Evolutionary conservation across 768 basidiomycete genomes (phyloP).

Genomic region (Pleurotus giganteus): DNA sequence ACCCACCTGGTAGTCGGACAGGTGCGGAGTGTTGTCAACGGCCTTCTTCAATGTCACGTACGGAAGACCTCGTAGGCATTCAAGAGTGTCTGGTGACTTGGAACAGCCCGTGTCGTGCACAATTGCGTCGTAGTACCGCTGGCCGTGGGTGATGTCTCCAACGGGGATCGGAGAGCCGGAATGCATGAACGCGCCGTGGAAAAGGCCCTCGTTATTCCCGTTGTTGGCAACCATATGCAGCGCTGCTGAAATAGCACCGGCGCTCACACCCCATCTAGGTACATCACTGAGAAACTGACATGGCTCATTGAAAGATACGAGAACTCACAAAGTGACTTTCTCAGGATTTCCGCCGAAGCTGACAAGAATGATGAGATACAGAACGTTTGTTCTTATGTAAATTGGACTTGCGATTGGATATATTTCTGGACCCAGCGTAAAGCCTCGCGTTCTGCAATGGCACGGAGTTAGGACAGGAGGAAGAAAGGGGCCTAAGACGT

Average conservation of each 20-base stretch:
- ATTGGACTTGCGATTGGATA: slow-evolving; percentile 32
- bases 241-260: slow-evolving; percentile 49
- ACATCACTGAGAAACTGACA: not conserved
- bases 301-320: not conserved
- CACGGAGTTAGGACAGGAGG: not conserved
- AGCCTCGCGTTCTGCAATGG: slow-evolving; percentile 46
- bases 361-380: not conserved
- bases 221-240: slow-evolving; percentile 41
- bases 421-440: slow-evolving; percentile 68
- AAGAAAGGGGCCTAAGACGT: slow-evolving; percentile 18
- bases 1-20: slow-evolving; percentile 24
- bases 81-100: slow-evolving; percentile 31
- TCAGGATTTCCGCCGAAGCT: slow-evolving; percentile 63
- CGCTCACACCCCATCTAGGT: slow-evolving; percentile 39
- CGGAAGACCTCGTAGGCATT: slow-evolving; percentile 39
- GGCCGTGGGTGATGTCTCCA: slow-evolving; percentile 27
- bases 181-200: slow-evolving; percentile 44
- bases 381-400: not conserved
- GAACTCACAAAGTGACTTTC: slow-evolving; percentile 54
- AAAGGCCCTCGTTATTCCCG: slow-evolving; percentile 35
- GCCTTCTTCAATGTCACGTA: slow-evolving; percentile 27
- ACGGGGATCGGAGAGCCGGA: slow-evolving; percentile 35
- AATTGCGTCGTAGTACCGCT: slow-evolving; percentile 39
- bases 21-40: slow-evolving; percentile 24
- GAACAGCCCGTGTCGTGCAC: slow-evolving; percentile 36